phyloP scores from a whole-genome alignment of 2,329 filamentous ascomycete species.

The Aspergillus niger region DNA sequence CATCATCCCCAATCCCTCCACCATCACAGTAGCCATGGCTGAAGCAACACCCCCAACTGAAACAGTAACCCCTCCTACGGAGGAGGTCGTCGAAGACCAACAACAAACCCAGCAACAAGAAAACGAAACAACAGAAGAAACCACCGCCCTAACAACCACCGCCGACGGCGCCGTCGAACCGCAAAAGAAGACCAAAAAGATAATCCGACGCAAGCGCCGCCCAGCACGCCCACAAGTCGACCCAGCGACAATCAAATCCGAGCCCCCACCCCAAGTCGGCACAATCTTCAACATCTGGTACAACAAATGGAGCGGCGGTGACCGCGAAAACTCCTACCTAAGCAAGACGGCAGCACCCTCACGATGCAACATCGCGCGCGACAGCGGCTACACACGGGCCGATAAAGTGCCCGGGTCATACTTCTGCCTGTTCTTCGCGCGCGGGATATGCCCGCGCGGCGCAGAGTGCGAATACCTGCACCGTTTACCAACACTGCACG shows the following conservation, averaged over 20 bases:
- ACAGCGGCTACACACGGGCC: constrained; percentile 76
- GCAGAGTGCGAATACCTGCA: constrained; percentile 95
- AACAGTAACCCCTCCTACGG: constrained; percentile 35
- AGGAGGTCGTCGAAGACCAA: constrained; percentile 43
- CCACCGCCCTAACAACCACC: constrained; percentile 19
- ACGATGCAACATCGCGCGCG: constrained; percentile 82
- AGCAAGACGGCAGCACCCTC: constrained; percentile 79
- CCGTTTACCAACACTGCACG: constrained; percentile 79
- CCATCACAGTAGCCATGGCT: constrained; percentile 27
- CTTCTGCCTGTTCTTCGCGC: constrained; percentile 90
- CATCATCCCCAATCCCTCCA: constrained; percentile 5
- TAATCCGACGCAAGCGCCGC: constrained; percentile 85
- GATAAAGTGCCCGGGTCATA: constrained; percentile 77
- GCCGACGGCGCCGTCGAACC: constrained; percentile 24
- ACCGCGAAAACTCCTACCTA: constrained; percentile 87
- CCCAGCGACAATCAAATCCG: constrained; percentile 75
- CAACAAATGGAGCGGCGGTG: constrained; percentile 96
- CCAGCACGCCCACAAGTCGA: constrained; percentile 92
- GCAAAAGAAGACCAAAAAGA: constrained; percentile 77
- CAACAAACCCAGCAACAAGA: constrained; percentile 22
- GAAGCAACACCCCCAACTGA: constrained; percentile 13
- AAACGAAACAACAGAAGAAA: constrained; percentile 14
- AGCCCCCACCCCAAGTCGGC: constrained; percentile 87
- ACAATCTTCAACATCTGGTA: constrained; percentile 99
- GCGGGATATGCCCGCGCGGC: constrained; percentile 64